Percentiles rank a stretch among this genome's conserved stretches.
These are phyloP conservation scores for Panicum miliaceum DNA, from an alignment of 176 grass and related monocot genomes.

Conservation along the genomic window DNA sequence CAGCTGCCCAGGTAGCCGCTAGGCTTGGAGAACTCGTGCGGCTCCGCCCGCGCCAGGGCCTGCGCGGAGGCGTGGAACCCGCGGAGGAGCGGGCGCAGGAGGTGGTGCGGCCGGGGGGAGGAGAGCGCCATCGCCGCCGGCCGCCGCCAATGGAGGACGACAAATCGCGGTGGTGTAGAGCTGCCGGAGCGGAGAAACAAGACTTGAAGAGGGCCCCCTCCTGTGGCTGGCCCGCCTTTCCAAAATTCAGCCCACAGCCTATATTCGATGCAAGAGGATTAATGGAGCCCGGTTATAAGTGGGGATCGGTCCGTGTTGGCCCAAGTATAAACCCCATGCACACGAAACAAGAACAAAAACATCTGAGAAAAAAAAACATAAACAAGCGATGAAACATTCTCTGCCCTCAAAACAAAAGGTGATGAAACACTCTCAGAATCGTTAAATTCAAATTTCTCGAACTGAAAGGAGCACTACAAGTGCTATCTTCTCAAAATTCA, in stretches of 20 bases:
- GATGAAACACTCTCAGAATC: neutral
- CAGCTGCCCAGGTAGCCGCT: constrained; percentile 76
- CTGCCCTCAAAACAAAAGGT: too few species aligned
- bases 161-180: constrained; percentile 26
- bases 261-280: neutral
- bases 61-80: constrained; percentile 40
- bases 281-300: too few species aligned
- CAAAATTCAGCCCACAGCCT: neutral
- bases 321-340: neutral
- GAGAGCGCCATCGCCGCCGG: constrained; percentile 44
- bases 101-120: constrained; percentile 30
- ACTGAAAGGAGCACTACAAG: neutral
- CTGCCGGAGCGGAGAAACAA: neutral
- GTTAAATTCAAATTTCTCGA: neutral
- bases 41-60: constrained; percentile 29
- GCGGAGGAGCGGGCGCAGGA: constrained; percentile 40
- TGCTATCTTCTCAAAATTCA: neutral
- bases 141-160: neutral
- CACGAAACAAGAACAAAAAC: neutral
- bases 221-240: neutral
- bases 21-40: constrained; percentile 57
- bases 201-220: neutral
- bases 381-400: neutral
- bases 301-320: neutral
- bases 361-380: neutral